Conservation (phyloP, 441 rosid genomes). For the Kokia cookei region DNA sequence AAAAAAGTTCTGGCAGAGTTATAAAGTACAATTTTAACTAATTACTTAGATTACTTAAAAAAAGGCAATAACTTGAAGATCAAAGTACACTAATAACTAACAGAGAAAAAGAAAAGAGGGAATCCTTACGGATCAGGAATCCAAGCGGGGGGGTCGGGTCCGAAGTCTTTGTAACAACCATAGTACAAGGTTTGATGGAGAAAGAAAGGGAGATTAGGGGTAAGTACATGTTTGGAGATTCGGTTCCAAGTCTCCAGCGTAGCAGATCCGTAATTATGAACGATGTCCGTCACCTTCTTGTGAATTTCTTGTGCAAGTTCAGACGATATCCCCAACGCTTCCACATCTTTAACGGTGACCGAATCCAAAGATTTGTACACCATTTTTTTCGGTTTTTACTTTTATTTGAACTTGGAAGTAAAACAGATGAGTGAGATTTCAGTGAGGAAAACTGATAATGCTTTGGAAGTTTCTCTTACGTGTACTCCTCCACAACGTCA, state of each 20-base stretch:
- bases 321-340: slow-evolving; percentile 48
- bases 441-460: background rate
- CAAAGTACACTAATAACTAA: background rate
- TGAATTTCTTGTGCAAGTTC: slow-evolving; percentile 32
- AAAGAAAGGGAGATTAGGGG: slow-evolving; percentile 70
- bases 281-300: slow-evolving; percentile 36
- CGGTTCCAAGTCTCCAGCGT: slow-evolving; percentile 53
- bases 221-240: slow-evolving; percentile 46
- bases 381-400: slow-evolving; percentile 15
- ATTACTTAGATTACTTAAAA: background rate
- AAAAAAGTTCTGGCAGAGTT: background rate
- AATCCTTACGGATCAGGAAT: slow-evolving; percentile 58
- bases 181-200: slow-evolving; percentile 81
- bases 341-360: slow-evolving; percentile 45
- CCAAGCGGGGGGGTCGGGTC: slow-evolving; percentile 92
- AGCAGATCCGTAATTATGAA: slow-evolving; percentile 26
- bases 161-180: slow-evolving; percentile 70
- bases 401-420: background rate
- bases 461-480: background rate
- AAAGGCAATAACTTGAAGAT: background rate
- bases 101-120: background rate
- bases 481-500: background rate
- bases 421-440: background rate
- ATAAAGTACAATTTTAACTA: background rate
- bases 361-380: slow-evolving; percentile 42